Evolutionary conservation across 257 asterid species (phyloP).

Genomic region (Dorcoceras hygrometricum): DNA sequence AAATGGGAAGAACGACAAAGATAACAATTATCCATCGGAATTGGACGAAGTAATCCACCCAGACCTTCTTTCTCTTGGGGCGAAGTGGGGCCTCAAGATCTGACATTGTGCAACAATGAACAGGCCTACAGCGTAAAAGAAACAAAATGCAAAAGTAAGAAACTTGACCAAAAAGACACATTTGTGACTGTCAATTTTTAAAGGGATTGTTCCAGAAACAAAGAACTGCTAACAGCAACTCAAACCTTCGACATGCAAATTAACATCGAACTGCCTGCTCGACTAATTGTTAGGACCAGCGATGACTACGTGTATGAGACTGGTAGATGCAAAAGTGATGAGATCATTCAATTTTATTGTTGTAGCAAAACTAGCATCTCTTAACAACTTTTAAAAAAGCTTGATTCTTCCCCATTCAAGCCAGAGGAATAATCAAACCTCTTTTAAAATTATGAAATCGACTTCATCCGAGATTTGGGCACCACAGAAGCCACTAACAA

Average conservation of each 20-base stretch:
- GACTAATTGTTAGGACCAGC: too few species aligned
- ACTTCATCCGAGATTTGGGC: too few species aligned
- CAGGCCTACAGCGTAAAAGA: slow-evolving; percentile 31
- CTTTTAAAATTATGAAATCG: too few species aligned
- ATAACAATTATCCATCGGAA: slow-evolving; percentile 91
- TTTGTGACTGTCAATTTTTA: neutral
- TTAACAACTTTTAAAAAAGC: too few species aligned
- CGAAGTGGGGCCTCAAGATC: slow-evolving; percentile 90
- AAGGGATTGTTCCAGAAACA: neutral
- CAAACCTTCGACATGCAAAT: neutral
- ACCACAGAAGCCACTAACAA: neutral
- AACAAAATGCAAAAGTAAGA: slow-evolving; percentile 12
- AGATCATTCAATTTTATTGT: too few species aligned
- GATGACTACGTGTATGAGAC: too few species aligned
- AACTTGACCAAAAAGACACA: slow-evolving; percentile 5
- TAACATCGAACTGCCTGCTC: too few species aligned
- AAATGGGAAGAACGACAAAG: slow-evolving; percentile 81
- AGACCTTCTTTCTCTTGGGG: slow-evolving; percentile 84
- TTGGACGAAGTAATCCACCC: slow-evolving; percentile 80
- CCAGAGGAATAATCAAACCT: too few species aligned
- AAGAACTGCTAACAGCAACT: neutral
- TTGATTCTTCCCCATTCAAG: too few species aligned
- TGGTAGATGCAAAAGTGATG: neutral
- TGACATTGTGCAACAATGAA: slow-evolving; percentile 44
- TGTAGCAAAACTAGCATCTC: too few species aligned